Percentiles rank a stretch among this genome's conserved stretches.
Conservation (phyloP, 495 filamentous ascomycete genomes). For the Neurospora sp. region DNA sequence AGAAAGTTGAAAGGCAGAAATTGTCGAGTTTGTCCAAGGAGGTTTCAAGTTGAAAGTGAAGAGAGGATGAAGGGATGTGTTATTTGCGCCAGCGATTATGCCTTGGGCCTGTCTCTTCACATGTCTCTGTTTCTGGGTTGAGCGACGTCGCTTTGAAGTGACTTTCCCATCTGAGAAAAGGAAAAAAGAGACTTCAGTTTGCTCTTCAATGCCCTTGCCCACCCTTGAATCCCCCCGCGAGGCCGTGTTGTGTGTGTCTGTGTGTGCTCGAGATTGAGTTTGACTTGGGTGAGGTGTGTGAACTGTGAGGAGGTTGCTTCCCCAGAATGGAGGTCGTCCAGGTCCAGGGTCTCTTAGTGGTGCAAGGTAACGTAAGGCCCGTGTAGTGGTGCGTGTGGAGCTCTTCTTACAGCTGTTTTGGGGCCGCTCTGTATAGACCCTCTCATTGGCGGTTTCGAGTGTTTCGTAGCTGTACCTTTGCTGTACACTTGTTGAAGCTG, state of each 20-base stretch:
- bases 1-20: background rate
- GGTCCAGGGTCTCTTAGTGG: background rate
- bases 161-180: background rate
- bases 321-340: background rate
- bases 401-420: background rate
- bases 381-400: background rate
- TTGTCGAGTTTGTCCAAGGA: background rate
- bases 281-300: background rate
- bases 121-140: background rate
- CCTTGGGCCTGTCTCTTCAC: background rate
- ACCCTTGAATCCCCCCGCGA: background rate
- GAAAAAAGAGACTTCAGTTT: background rate
- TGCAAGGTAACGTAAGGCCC: background rate
- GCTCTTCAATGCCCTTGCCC: background rate
- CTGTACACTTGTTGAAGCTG: background rate
- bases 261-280: background rate
- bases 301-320: background rate
- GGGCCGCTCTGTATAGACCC: background rate
- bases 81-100: background rate
- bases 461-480: background rate
- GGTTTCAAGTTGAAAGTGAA: background rate
- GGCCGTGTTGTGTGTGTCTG: background rate
- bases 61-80: background rate
- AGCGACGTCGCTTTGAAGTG: background rate
- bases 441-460: background rate